Evolutionary conservation across 2,329 filamentous ascomycete species (phyloP).

Genomic region (Paracoccidioides lutzii): DNA sequence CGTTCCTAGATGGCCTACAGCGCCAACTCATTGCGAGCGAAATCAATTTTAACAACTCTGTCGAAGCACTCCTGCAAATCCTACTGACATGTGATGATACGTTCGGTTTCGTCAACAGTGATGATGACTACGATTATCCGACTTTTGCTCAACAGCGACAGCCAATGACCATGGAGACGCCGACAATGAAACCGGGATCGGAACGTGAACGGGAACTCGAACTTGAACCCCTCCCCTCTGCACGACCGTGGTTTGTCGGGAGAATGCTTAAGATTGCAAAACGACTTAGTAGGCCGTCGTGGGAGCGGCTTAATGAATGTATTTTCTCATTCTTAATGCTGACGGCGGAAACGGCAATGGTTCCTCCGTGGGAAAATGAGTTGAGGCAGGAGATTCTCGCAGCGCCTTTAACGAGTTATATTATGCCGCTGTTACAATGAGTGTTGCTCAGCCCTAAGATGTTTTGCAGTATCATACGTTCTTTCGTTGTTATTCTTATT

Average conservation of each 20-base stretch:
- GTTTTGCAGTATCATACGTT: neutral
- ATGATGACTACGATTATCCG: neutral
- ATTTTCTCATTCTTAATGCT: conserved; percentile 26
- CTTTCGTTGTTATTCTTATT: neutral
- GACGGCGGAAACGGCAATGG: conserved; percentile 12
- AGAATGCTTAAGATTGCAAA: conserved; percentile 31
- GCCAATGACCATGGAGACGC: neutral
- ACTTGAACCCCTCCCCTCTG: conserved; percentile 11
- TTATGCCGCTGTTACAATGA: conserved; percentile 16
- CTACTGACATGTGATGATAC: conserved; percentile 25
- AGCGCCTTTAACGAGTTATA: conserved; percentile 25
- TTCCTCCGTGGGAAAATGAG: conserved; percentile 20
- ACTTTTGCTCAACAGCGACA: neutral
- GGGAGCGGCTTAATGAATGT: conserved; percentile 25
- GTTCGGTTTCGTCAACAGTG: conserved; percentile 2
- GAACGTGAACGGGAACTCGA: too few relatives aligned
- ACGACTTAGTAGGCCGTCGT: conserved; percentile 21
- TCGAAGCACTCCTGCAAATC: conserved; percentile 29
- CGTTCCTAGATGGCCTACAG: conserved; percentile 23
- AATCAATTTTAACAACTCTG: conserved; percentile 25
- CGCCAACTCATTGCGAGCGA: conserved; percentile 23
- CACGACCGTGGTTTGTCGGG: conserved; percentile 28
- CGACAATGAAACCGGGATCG: neutral
- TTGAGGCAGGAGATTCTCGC: conserved; percentile 26
- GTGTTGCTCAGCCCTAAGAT: neutral